Percentiles rank a stretch among this genome's conserved stretches.
Evolutionary conservation across 2,329 filamentous ascomycete genomes (phyloP).

Genomic region (Sporothrix variecibatus): DNA sequence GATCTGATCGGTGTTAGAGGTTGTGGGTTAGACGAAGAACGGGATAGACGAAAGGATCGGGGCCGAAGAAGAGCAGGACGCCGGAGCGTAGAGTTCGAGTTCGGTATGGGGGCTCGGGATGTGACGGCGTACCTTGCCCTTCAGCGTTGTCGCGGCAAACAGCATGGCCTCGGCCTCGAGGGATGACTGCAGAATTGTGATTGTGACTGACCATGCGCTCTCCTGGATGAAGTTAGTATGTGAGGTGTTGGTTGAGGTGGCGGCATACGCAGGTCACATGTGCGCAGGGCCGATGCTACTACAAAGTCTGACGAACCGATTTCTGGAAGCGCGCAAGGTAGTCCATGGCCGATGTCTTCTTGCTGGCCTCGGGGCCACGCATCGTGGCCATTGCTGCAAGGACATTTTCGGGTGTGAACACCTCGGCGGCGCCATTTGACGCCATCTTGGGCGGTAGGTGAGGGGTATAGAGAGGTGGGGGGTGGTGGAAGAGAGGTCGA

Average conservation of each 20-base stretch:
- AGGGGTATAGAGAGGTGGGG: background rate
- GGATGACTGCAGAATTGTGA: conserved; percentile 81
- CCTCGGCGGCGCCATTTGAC: conserved; percentile 63
- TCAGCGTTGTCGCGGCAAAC: conserved; percentile 94
- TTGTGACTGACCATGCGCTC: conserved; percentile 87
- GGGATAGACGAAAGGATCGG: background rate
- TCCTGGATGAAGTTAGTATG: conserved; percentile 54
- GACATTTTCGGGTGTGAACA: conserved; percentile 74
- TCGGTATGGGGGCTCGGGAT: background rate
- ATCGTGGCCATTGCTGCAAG: conserved; percentile 88
- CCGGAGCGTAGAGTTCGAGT: background rate
- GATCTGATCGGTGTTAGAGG: conserved; percentile 62
- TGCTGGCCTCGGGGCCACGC: conserved; percentile 80
- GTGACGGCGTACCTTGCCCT: conserved; percentile 76
- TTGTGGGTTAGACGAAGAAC: conserved; percentile 32
- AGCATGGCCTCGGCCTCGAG: conserved; percentile 83
- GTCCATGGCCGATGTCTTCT: conserved; percentile 80
- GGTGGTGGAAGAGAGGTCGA: background rate
- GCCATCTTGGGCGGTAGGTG: conserved; percentile 58
- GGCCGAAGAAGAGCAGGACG: background rate
- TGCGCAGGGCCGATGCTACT: no score
- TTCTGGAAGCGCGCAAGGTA: conserved; percentile 96
- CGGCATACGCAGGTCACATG: background rate
- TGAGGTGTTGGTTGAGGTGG: background rate
- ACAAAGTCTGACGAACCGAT: conserved; percentile 66